Conservation (phyloP, 495 filamentous ascomycete species). For the Parathielavia hyrcaniae region DNA sequence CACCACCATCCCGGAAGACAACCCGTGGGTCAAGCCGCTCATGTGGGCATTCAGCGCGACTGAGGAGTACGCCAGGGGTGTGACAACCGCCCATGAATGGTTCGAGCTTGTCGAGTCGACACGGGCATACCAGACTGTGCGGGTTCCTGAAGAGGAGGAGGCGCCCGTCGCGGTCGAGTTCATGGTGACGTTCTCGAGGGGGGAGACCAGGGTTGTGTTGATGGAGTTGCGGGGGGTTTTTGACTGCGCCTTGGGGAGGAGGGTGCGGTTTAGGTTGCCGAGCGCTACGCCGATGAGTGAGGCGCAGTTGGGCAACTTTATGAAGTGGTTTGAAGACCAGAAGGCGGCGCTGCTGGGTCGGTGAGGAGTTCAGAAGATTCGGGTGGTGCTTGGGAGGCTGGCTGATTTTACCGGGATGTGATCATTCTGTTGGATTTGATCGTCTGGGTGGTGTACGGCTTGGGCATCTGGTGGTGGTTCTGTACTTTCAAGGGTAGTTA, state of each 20-base stretch:
- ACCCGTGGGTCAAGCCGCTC: slow-evolving; percentile 14
- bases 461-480: too few species aligned
- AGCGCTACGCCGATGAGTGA: background rate
- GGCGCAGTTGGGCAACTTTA: too few species aligned
- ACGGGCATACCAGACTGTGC: too few species aligned
- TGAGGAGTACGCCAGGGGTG: too few species aligned
- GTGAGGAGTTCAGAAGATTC: background rate
- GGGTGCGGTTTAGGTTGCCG: background rate
- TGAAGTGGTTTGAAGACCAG: background rate
- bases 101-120: background rate
- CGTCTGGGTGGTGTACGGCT: too few species aligned
- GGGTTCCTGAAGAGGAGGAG: background rate
- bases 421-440: too few species aligned
- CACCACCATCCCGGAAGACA: background rate
- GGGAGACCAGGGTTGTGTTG: slow-evolving; percentile 8
- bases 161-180: background rate
- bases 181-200: slow-evolving; percentile 1
- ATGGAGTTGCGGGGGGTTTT: slow-evolving; percentile 8
- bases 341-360: too few species aligned
- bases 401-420: too few species aligned
- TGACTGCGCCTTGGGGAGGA: background rate
- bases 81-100: background rate
- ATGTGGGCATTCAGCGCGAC: background rate
- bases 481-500: too few species aligned
- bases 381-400: too few species aligned